phyloP scores from a whole-genome alignment of 208 protist genomes.

The Acanthamoeba rhysodes region DNA sequence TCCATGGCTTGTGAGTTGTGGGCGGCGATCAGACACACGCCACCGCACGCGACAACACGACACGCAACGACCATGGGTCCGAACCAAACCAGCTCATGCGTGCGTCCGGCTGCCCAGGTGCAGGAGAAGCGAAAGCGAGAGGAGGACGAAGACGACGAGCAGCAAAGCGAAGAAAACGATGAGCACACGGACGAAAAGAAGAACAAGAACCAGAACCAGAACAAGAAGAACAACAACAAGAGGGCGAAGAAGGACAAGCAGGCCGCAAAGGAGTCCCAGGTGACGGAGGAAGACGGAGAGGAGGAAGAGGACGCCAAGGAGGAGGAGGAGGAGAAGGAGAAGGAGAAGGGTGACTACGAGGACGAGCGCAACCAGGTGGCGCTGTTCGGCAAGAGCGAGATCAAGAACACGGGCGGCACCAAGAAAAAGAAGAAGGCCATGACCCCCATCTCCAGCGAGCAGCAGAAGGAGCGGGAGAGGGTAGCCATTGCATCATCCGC shows the following conservation, averaged over 20 bases:
- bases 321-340: not conserved
- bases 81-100: too few relatives aligned
- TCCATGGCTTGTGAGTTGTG: too few relatives aligned
- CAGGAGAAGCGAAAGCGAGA: constrained; percentile 33
- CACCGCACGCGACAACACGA: too few relatives aligned
- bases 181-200: not conserved
- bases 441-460: not conserved
- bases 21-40: too few relatives aligned
- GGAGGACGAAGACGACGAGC: not conserved
- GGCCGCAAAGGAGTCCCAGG: too few relatives aligned
- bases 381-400: constrained; percentile 3
- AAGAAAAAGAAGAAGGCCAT: constrained; percentile 25
- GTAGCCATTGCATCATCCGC: not conserved
- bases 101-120: too few relatives aligned
- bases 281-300: not conserved
- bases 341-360: not conserved
- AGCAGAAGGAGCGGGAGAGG: constrained; percentile 18
- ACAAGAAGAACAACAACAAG: too few relatives aligned
- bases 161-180: constrained; percentile 18
- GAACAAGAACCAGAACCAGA: too few relatives aligned
- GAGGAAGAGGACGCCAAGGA: not conserved
- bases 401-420: not conserved
- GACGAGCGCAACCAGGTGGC: not conserved
- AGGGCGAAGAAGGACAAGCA: too few relatives aligned
- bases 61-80: too few relatives aligned